Base-by-base conservation (phyloP, 441 rosid species). In the Populus hybrid region DNA sequence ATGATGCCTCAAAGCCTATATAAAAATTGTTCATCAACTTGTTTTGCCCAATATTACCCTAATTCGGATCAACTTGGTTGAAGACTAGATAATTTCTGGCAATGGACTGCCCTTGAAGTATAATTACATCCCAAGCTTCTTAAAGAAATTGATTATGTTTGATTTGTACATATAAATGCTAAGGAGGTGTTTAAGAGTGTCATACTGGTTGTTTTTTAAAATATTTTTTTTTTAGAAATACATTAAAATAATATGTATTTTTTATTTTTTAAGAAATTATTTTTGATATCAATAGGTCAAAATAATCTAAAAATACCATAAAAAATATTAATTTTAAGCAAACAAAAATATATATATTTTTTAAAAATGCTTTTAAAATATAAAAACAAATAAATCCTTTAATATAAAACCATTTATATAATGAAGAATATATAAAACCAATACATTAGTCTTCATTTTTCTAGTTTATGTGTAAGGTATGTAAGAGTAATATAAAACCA, bases 131-230 rank as follows among this genome's bases (percentile, higher is more conserved):
- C 8, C 0, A 50, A 50, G 57, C 57, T 50, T 50, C 20, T 14
- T 14, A 50, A 1, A 50, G 20, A 6, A 46, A 14, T 46, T 46
- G 57, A 14, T 46, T 46, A 14, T 46, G 18, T 46, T 46, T 14
- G 18, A 46, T 46, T 50, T 50, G 57, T 5, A 16, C 20, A 50
- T 50, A 50, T 50, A 14, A 50, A 14, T 50, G 20, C n/a, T 50
- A 50, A 20, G 0, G 0, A 0, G 12, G 3, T 10, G 0, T 10
- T 38, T 38, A 3, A 2, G 0, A 38, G 12, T 10, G 0, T 10
- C 0, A 11, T 10, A 38, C 3, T 0, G 0, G 0, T 38, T 38
- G 3, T 1, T 10, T 30, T 30, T 30, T 3, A 30, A 30, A 28
- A 28, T 28, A 2, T 28, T 2, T 30, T 3, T 30, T 30, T 30